These are phyloP conservation scores for Pleurotus tuoliensis DNA, from an alignment of 768 basidiomycete species.

Conservation along the genomic window DNA sequence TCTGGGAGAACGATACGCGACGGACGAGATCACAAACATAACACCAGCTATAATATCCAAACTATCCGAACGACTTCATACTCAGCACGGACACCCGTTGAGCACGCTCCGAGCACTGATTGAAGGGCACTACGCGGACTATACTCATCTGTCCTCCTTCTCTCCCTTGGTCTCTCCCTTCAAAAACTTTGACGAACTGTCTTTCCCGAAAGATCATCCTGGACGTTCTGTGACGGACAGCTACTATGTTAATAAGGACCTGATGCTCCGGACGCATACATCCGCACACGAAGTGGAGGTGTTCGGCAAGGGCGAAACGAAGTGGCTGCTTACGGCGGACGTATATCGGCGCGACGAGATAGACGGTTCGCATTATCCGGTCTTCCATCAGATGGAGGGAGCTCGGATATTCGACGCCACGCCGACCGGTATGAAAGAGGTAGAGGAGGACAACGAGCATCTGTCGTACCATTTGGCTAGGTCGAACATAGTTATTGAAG, in stretches of 20 bases:
- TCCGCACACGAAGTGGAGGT: slow-evolving; percentile 97
- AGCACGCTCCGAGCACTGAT: slow-evolving; percentile 80
- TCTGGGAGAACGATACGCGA: slow-evolving; percentile 62
- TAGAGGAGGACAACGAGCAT: slow-evolving; percentile 68
- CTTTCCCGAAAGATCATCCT: slow-evolving; percentile 91
- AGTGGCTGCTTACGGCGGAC: slow-evolving; percentile 93
- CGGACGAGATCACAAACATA: slow-evolving; percentile 82
- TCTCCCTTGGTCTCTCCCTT: slow-evolving; percentile 87
- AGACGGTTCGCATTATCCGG: slow-evolving; percentile 93
- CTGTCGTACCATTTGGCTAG: slow-evolving; percentile 56
- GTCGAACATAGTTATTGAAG: slow-evolving; percentile 84
- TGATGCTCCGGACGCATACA: slow-evolving; percentile 96
- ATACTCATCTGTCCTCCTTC: slow-evolving; percentile 68
- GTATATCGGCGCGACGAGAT: slow-evolving; percentile 99
- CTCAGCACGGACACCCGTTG: slow-evolving; percentile 77
- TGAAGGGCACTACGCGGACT: slow-evolving; percentile 78
- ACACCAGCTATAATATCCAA: slow-evolving; percentile 84
- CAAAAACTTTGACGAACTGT: slow-evolving; percentile 96
- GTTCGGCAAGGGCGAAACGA: slow-evolving; percentile 69
- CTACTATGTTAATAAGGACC: slow-evolving; percentile 88
- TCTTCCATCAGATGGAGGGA: slow-evolving; percentile 98
- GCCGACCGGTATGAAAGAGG: slow-evolving; percentile 49
- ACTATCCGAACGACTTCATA: slow-evolving; percentile 71
- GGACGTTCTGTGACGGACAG: slow-evolving; percentile 88
- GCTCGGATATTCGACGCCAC: slow-evolving; percentile 74